phyloP scores from a whole-genome alignment of 257 asterid genomes.

The Hygrophila difformis region DNA sequence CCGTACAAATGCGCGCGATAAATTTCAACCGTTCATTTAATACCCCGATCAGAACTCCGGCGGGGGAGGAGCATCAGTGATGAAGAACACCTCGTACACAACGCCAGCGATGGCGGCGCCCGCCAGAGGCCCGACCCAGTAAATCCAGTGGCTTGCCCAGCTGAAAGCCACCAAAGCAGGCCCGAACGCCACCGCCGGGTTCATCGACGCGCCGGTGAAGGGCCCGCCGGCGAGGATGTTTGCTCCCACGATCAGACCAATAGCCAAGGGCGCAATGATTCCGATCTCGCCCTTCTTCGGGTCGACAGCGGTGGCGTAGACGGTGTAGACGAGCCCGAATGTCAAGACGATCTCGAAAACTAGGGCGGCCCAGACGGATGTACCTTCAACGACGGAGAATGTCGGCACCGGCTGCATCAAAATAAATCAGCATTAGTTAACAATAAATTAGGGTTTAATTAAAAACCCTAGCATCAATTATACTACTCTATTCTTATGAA shows the following conservation, averaged over 20 bases:
- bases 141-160: slow-evolving; percentile 37
- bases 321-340: slow-evolving; percentile 40
- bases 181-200: slow-evolving; percentile 40
- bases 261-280: slow-evolving; percentile 35
- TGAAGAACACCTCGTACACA: slow-evolving; percentile 9
- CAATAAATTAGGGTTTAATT: no score
- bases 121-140: slow-evolving; percentile 33
- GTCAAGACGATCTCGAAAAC: slow-evolving; percentile 38
- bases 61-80: not conserved
- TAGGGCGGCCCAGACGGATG: slow-evolving; percentile 26
- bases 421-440: no score
- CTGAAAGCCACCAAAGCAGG: slow-evolving; percentile 36
- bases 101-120: slow-evolving; percentile 21
- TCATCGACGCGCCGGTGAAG: slow-evolving; percentile 40
- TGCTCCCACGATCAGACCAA: slow-evolving; percentile 39
- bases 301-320: slow-evolving; percentile 38
- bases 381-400: slow-evolving; percentile 18
- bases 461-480: no score
- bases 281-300: slow-evolving; percentile 35
- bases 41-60: not conserved
- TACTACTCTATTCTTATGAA: no score
- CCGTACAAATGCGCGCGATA: not conserved
- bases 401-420: not conserved
- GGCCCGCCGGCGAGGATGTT: slow-evolving; percentile 37
- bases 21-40: not conserved